A percentile compares a stretch with the other conserved stretches of the same genome.
phyloP scores from a whole-genome alignment of 1,284 basidiomycete species.

The Phaffia rhodozyma region DNA sequence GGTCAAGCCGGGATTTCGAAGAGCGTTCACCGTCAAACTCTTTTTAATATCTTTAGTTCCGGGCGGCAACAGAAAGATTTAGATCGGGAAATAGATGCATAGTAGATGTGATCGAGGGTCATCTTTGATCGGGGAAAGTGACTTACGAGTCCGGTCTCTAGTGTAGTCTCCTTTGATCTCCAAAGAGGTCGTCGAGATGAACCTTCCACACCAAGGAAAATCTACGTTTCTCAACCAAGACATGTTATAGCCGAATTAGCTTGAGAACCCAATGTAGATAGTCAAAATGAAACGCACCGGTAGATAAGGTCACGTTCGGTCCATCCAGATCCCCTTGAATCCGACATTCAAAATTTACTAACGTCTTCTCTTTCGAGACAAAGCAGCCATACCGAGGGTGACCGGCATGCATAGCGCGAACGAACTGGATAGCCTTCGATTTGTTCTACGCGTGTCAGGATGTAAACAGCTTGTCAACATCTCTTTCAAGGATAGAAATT shows the following conservation, averaged over 20 bases:
- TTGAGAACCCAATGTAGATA: neutral
- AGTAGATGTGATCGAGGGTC: neutral
- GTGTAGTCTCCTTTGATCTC: conserved; percentile 64
- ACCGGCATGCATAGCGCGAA: conserved; percentile 67
- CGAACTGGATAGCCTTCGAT: conserved; percentile 53
- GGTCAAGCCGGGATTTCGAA: conserved; percentile 24
- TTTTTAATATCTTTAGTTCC: conserved; percentile 28
- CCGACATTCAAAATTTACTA: conserved; percentile 62
- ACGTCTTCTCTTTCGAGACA: conserved; percentile 75
- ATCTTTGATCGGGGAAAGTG: conserved; percentile 5
- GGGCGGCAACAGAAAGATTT: neutral
- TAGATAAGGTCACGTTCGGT: neutral
- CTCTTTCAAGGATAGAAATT: neutral
- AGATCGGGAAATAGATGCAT: neutral
- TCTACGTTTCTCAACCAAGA: conserved; percentile 38
- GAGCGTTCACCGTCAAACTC: conserved; percentile 30
- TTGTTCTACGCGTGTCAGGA: conserved; percentile 35
- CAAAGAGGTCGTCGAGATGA: conserved; percentile 60
- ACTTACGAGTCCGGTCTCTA: conserved; percentile 50
- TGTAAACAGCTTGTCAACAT: too few species aligned
- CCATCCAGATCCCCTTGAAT: conserved; percentile 11
- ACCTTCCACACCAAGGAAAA: conserved; percentile 82
- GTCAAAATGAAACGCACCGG: neutral
- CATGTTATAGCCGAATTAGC: neutral
- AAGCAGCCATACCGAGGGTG: conserved; percentile 88